Evolutionary conservation across 2,329 filamentous ascomycete species (phyloP).

Genomic region (Aureobasidium sp.): DNA sequence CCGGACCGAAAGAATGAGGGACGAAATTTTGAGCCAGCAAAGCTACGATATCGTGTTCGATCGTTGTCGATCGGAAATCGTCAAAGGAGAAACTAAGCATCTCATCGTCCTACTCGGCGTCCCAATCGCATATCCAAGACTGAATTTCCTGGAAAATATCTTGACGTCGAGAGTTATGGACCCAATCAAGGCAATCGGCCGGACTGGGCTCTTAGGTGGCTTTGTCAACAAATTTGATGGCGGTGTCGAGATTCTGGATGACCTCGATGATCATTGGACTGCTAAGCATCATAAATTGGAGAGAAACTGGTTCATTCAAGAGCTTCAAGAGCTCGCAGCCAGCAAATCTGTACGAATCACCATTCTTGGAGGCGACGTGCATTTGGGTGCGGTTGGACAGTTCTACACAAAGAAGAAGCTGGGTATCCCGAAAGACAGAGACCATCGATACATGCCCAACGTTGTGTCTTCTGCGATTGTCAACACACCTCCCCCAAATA

Average conservation of each 20-base stretch:
- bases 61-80: slow-evolving; percentile 72
- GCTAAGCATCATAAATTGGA: slow-evolving; percentile 91
- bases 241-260: slow-evolving; percentile 83
- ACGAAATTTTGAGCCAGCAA: slow-evolving; percentile 71
- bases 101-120: slow-evolving; percentile 81
- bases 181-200: slow-evolving; percentile 80
- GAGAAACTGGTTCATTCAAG: slow-evolving; percentile 76
- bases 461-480: slow-evolving; percentile 90
- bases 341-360: slow-evolving; percentile 89
- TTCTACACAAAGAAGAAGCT: slow-evolving; percentile 91
- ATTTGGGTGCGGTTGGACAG: slow-evolving; percentile 84
- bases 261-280: slow-evolving; percentile 95
- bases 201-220: slow-evolving; percentile 69
- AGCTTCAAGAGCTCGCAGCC: slow-evolving; percentile 86
- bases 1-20: slow-evolving; percentile 79
- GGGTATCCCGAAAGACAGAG: slow-evolving; percentile 68
- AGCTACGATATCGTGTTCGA: slow-evolving; percentile 86
- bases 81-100: slow-evolving; percentile 80
- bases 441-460: slow-evolving; percentile 96
- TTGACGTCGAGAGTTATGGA: slow-evolving; percentile 81
- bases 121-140: slow-evolving; percentile 41
- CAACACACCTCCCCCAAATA: slow-evolving; percentile 79
- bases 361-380: slow-evolving; percentile 88
- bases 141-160: slow-evolving; percentile 57
- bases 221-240: slow-evolving; percentile 87